phyloP scores from a whole-genome alignment of 176 grass and related monocot genomes.

The Cenchrus americanus region DNA sequence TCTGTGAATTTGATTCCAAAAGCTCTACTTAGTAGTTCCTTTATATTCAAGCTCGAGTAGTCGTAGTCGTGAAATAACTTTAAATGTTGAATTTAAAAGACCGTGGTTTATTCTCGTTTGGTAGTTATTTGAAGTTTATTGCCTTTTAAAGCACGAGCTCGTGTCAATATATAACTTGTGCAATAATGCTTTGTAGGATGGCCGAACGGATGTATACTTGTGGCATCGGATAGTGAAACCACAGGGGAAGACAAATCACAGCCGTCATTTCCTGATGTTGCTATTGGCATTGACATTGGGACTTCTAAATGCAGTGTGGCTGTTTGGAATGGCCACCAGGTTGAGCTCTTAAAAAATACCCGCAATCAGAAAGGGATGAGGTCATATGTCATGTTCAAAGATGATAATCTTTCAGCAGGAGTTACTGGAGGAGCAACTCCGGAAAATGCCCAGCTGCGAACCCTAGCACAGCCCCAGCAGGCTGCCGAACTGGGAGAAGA shows the following conservation, averaged over 20 bases:
- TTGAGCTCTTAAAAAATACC: constrained; percentile 71
- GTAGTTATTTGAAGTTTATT: not conserved
- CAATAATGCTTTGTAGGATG: constrained; percentile 48
- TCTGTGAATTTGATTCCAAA: not conserved
- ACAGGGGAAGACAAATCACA: constrained; percentile 56
- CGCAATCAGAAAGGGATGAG: constrained; percentile 72
- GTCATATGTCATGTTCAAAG: constrained; percentile 81
- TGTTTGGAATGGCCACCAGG: constrained; percentile 62
- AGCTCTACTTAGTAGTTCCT: not conserved
- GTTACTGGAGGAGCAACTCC: constrained; percentile 52
- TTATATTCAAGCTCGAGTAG: not conserved
- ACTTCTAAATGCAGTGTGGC: constrained; percentile 79
- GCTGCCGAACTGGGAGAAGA: too few relatives aligned
- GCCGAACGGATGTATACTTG: constrained; percentile 60
- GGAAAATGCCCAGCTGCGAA: too few relatives aligned
- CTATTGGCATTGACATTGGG: constrained; percentile 75
- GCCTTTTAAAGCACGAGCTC: not conserved
- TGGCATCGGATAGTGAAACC: constrained; percentile 70
- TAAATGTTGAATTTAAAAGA: not conserved
- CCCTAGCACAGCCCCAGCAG: too few relatives aligned
- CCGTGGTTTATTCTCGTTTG: not conserved
- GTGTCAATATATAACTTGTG: not conserved
- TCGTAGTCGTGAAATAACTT: not conserved
- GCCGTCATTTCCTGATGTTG: constrained; percentile 57
- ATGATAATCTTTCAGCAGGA: constrained; percentile 65